These are phyloP conservation scores for Funneliformis geosporum DNA, from an alignment of 192 early-diverging fungal species.

Conservation along the genomic window DNA sequence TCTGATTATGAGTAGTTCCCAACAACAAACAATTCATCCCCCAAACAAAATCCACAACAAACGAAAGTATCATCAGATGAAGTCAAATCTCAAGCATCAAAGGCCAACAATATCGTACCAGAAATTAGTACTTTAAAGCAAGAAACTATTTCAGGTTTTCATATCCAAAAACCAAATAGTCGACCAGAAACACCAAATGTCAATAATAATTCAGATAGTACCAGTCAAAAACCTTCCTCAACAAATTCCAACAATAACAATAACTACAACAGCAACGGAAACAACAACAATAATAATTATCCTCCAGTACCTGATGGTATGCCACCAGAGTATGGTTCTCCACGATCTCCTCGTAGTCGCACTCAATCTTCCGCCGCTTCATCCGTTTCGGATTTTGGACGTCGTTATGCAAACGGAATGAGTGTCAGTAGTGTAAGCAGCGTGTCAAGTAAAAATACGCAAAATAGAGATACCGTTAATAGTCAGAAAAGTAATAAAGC, in stretches of 20 bases:
- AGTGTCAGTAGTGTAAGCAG: constrained; percentile 33
- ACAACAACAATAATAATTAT: constrained; percentile 15
- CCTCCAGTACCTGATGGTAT: constrained; percentile 15
- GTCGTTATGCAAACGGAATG: constrained; percentile 29
- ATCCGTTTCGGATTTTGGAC: constrained; percentile 27
- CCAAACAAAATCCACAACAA: not conserved
- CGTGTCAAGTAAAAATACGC: constrained; percentile 19
- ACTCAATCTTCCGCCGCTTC: constrained; percentile 30
- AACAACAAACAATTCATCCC: too few species aligned
- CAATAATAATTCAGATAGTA: not conserved
- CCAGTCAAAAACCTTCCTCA: not conserved
- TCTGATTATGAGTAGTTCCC: too few species aligned
- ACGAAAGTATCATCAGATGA: not conserved
- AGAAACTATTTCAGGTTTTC: constrained; percentile 18
- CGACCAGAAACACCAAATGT: constrained; percentile 22
- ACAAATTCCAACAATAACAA: not conserved
- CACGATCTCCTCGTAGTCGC: constrained; percentile 24
- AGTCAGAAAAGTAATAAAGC: constrained; percentile 29
- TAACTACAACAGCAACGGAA: too few species aligned
- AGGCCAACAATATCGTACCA: constrained; percentile 28
- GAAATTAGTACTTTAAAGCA: constrained; percentile 25
- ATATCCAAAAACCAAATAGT: constrained; percentile 28
- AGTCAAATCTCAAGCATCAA: constrained; percentile 15
- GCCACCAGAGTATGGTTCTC: constrained; percentile 21
- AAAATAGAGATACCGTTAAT: constrained; percentile 20